Evolutionary conservation across 805 yeast genomes (phyloP).

Genomic region (Candida adriatica): DNA sequence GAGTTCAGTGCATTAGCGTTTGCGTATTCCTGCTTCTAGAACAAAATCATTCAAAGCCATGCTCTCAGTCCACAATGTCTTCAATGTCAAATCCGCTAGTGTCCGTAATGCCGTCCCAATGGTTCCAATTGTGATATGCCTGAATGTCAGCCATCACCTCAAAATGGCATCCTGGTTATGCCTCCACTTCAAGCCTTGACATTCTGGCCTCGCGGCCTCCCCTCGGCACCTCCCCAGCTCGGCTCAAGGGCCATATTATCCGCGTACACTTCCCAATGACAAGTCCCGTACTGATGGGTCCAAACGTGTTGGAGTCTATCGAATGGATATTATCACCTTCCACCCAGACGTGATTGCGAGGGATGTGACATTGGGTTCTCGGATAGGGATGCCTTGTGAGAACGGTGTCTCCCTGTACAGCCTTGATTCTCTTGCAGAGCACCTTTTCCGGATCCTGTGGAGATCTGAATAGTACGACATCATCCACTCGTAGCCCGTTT

Average conservation of each 20-base stretch:
- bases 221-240: slow-evolving; percentile 42
- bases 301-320: slow-evolving; percentile 80
- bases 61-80: too few relatives aligned
- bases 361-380: slow-evolving; percentile 50
- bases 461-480: slow-evolving; percentile 69
- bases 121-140: too few relatives aligned
- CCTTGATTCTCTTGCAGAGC: slow-evolving; percentile 77
- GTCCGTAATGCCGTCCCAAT: too few relatives aligned
- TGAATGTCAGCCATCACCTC: too few relatives aligned
- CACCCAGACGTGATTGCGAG: slow-evolving; percentile 84
- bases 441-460: slow-evolving; percentile 74
- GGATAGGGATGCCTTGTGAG: slow-evolving; percentile 63
- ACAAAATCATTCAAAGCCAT: too few relatives aligned
- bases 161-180: too few relatives aligned
- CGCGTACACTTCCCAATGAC: slow-evolving; percentile 68
- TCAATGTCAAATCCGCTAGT: too few relatives aligned
- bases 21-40: too few relatives aligned
- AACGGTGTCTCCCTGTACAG: slow-evolving; percentile 63
- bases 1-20: too few relatives aligned
- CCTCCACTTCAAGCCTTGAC: slow-evolving; percentile 9
- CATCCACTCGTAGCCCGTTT: slow-evolving; percentile 47
- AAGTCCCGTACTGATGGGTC: slow-evolving; percentile 79
- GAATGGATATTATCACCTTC: slow-evolving; percentile 90
- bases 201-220: slow-evolving; percentile 50
- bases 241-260: slow-evolving; percentile 63